Evolutionary conservation across 164 flowering plant genomes (phyloP), one percentile per base, ranked within the genome.

Genomic region (grape (Vitis vinifera)): DNA sequence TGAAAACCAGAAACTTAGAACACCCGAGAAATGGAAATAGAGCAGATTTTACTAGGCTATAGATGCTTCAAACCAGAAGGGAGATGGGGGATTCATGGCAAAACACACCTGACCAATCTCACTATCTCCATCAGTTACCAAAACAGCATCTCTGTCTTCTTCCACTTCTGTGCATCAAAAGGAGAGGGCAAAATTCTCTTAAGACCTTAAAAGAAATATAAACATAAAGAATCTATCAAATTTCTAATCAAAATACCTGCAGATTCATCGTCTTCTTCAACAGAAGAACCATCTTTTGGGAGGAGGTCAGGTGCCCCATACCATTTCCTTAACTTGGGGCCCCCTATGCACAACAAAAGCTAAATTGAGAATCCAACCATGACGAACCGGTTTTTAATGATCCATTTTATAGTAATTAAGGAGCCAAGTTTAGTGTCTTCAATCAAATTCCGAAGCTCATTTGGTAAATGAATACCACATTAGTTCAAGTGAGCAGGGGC

Each of bases 271-370:
- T 86, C 89, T 30, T 85, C 84, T 37, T 80, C 89, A 1, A 49
- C 70, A 29, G 29, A 31, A 51, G 79, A 71, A 63, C 83, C 98
- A 80, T 93, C 95, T 76, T 85, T 86, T 3, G 92, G 81, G 8
- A 82, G 81, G 51, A 82, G 76, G 66, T 95, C 97, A 67, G 97
- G 90, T 50, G 98, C 97, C 11, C 98, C 97, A 71, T 95, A 95
- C 99, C 99, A 95, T 83, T 87, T 93, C 77, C 99, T 86, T 49
- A 95, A 76, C 84, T 95, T 95, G 27, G 98, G 98, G 44, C 99
- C 99, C 11, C 99, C 98, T 95, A 48, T 29, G 6, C 50, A 66
- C 56, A 17, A 15, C 8, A 62, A 62, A 44, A 59, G 14, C 47
- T 2, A 14, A 62, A 55, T 1, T 30, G 47, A 29, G 16, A 67